Conservation (phyloP, 108 stramenopile genomes). For the Chaetoceros tenuissimus region DNA sequence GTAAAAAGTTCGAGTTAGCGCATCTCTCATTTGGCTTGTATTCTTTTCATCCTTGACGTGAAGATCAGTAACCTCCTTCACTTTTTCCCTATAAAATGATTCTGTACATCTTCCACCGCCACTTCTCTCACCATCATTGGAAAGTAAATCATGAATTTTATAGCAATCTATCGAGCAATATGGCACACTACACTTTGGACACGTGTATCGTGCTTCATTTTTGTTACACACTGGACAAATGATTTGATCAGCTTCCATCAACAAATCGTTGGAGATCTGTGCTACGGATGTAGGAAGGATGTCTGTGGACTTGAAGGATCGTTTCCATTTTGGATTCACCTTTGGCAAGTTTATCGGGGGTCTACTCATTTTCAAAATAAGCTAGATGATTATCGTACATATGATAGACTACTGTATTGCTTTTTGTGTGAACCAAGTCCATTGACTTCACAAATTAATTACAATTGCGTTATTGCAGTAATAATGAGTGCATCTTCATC, state of each 20-base stretch:
- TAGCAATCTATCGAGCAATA: constrained; percentile 72
- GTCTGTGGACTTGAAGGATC: background rate
- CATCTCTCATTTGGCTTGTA: background rate
- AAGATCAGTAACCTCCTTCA: background rate
- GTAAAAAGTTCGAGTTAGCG: background rate
- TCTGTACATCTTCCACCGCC: background rate
- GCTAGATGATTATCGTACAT: too few species aligned
- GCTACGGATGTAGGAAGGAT: background rate
- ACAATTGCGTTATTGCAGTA: too few species aligned
- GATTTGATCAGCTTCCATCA: too few species aligned
- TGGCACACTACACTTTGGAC: constrained; percentile 66
- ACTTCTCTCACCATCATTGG: background rate
- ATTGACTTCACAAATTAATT: too few species aligned
- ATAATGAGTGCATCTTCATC: too few species aligned
- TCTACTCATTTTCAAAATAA: background rate
- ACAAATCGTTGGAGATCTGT: background rate
- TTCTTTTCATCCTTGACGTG: background rate
- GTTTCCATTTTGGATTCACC: background rate
- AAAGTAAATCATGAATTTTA: background rate
- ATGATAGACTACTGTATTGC: too few species aligned
- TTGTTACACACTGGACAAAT: background rate
- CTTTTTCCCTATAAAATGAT: background rate
- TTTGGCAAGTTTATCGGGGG: background rate
- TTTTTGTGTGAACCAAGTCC: too few species aligned
- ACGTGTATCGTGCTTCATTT: constrained; percentile 42